Evolutionary conservation across 768 basidiomycete species (phyloP).

Genomic region (Tylopilus subfusipes): DNA sequence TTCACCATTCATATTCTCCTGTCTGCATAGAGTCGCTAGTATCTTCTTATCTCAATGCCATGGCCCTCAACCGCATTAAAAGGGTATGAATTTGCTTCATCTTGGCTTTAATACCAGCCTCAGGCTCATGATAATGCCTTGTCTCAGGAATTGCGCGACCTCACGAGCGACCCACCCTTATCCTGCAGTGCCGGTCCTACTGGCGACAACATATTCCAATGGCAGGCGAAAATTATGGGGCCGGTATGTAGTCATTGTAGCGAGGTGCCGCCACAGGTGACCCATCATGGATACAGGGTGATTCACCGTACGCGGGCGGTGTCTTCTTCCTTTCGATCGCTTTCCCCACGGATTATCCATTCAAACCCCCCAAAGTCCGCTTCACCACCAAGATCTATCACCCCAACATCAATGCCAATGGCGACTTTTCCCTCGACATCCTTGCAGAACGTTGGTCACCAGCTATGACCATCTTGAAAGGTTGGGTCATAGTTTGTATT

Average conservation of each 20-base stretch:
- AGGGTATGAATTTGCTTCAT: slow-evolving; percentile 56
- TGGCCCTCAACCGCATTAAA: slow-evolving; percentile 99
- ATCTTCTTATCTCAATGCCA: slow-evolving; percentile 32
- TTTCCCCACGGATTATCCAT: slow-evolving; percentile 97
- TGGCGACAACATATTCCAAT: slow-evolving; percentile 98
- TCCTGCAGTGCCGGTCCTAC: slow-evolving; percentile 99
- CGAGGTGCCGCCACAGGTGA: slow-evolving; percentile 15
- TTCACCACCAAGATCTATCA: slow-evolving; percentile 99
- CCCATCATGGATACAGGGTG: slow-evolving; percentile 55
- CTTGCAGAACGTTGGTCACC: slow-evolving; percentile 99
- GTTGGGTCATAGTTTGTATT: slow-evolving; percentile 41
- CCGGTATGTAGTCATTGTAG: slow-evolving; percentile 58
- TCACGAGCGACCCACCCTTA: slow-evolving; percentile 98
- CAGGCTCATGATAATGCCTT: slow-evolving; percentile 1
- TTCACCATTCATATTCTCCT: slow-evolving; percentile 13
- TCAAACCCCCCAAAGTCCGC: slow-evolving; percentile 99
- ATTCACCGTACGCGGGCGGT: slow-evolving; percentile 97
- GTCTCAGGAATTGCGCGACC: slow-evolving; percentile 93
- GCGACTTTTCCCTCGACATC: slow-evolving; percentile 98
- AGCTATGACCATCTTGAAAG: slow-evolving; percentile 98
- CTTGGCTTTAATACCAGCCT: slow-evolving; percentile 5
- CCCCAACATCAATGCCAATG: slow-evolving; percentile 99
- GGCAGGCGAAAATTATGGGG: slow-evolving; percentile 99
- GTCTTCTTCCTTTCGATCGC: slow-evolving; percentile 97
- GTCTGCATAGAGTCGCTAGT: slow-evolving; percentile 14